Conservation (phyloP, 1,284 basidiomycete genomes). For the Cryptococcus jaspeensis region DNA sequence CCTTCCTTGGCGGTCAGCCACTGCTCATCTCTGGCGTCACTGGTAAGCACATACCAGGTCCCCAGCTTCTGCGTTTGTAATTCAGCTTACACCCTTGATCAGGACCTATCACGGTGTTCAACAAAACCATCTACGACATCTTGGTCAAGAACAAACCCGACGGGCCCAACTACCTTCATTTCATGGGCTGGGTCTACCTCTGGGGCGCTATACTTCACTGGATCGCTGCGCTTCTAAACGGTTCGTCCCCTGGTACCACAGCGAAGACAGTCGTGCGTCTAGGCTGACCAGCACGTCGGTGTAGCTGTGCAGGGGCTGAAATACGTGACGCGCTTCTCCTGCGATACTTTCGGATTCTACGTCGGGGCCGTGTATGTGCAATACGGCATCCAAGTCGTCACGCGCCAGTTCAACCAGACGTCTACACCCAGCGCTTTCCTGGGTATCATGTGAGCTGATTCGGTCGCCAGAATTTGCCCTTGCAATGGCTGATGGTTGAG, state of each 20-base stretch:
- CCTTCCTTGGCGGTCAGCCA: constrained; percentile 85
- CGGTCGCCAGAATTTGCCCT: background rate
- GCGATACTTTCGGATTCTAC: constrained; percentile 92
- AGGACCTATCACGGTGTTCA: constrained; percentile 87
- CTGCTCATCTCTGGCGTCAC: constrained; percentile 93
- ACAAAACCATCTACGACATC: constrained; percentile 85
- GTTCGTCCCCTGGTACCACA: constrained; percentile 51
- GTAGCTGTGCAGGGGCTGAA: constrained; percentile 75
- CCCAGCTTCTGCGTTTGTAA: background rate
- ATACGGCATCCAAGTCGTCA: constrained; percentile 79
- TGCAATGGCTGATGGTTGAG: background rate
- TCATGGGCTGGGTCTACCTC: constrained; percentile 87
- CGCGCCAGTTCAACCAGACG: constrained; percentile 64
- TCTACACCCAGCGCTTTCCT: constrained; percentile 62
- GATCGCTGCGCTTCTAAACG: constrained; percentile 79
- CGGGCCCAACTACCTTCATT: constrained; percentile 72
- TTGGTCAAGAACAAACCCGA: constrained; percentile 48
- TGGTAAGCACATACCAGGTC: too few species aligned
- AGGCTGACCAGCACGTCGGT: background rate
- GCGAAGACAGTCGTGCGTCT: background rate
- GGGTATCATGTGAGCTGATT: constrained; percentile 55
- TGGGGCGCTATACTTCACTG: constrained; percentile 94
- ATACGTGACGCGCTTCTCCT: constrained; percentile 86
- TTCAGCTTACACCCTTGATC: constrained; percentile 6
- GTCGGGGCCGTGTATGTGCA: constrained; percentile 71